These are phyloP conservation scores for Parastagonospora avenae DNA, from an alignment of 2,329 filamentous ascomycete species.

Conservation along the genomic window DNA sequence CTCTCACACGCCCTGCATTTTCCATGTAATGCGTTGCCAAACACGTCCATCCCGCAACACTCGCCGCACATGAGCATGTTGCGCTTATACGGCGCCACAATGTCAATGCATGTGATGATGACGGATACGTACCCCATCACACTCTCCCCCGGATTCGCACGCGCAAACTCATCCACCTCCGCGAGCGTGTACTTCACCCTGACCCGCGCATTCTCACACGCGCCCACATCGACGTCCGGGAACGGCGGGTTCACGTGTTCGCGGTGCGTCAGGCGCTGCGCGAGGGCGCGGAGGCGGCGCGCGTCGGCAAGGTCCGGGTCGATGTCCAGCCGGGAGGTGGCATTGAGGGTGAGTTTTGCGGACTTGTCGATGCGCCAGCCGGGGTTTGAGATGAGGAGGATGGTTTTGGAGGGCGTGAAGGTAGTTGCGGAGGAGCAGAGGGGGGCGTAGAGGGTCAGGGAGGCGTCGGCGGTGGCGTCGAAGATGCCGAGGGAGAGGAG, in stretches of 20 bases:
- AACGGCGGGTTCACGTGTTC: constrained; percentile 59
- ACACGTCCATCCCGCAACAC: constrained; percentile 60
- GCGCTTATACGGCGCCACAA: constrained; percentile 48
- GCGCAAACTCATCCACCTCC: constrained; percentile 51
- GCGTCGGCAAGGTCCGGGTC: constrained; percentile 61
- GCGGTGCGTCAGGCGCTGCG: constrained; percentile 54
- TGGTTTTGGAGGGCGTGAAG: constrained; percentile 56
- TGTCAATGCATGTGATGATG: constrained; percentile 50
- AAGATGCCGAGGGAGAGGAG: constrained; percentile 60
- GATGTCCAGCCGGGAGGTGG: constrained; percentile 59
- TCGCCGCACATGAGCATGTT: constrained; percentile 54
- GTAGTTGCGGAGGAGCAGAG: constrained; percentile 51
- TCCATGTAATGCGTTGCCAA: constrained; percentile 53
- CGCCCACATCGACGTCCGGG: constrained; percentile 40
- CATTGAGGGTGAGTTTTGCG: constrained; percentile 43
- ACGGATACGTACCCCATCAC: constrained; percentile 54
- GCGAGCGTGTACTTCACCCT: constrained; percentile 51
- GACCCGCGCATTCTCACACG: constrained; percentile 27
- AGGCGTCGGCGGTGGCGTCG: constrained; percentile 61
- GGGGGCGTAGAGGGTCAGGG: constrained; percentile 62
- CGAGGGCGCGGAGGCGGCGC: constrained; percentile 58
- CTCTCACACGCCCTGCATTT: constrained; percentile 51
- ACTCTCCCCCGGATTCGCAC: constrained; percentile 34
- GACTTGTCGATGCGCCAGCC: constrained; percentile 46
- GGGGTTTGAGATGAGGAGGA: constrained; percentile 58